Evolutionary conservation across 2,329 filamentous ascomycete species (phyloP), one percentile per base, ranked within the genome.

Genomic region (Phaeosphaeria sp.): DNA sequence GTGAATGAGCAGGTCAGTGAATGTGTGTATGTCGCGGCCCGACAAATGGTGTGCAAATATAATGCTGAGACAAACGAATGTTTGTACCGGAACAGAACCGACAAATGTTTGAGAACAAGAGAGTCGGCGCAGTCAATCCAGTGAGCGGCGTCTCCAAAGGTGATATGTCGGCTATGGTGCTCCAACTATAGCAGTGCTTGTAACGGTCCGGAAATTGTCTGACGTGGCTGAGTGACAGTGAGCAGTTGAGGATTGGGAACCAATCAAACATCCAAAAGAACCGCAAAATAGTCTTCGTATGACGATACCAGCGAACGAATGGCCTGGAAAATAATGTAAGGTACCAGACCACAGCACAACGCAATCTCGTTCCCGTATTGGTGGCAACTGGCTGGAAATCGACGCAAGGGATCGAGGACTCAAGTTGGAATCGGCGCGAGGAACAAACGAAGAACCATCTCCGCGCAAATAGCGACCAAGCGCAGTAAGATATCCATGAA

Each of bases 201-300:
- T 61, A 63, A 59, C 56, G 20, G 20, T 36, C 48, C n/a, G 50
- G 46, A 59, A 18, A 59, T 55, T 49, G 15, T 50, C 21, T 27
- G 50, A 23, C n/a, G 55, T 46, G 42, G 50, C 50, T 20, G 48
- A 23, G 30, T 63, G 36, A 36, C 36, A 50, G 55, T 47, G 55
- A 42, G 36, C 33, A 36, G 48, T 41, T 27, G 44, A 56, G 27
- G 44, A 47, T 18, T 22, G 27, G 25, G 42, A 23, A 36, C 59
- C 55, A 63, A 62, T 56, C 41, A 55, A 23, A 18, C 36, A 13
- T n/a, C 36, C 36, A 13, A 17, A 22, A 21, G 42, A 21, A 23
- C 20, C 36, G 36, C 36, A n/a, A n/a, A 39, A 39, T n/a, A n/a
- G 13, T 7, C 2, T 39, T 39, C 36, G 36, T 39, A n/a, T 39